Evolutionary conservation across 2,329 filamentous ascomycete species (phyloP).

Genomic region (Monosporascus sp.): DNA sequence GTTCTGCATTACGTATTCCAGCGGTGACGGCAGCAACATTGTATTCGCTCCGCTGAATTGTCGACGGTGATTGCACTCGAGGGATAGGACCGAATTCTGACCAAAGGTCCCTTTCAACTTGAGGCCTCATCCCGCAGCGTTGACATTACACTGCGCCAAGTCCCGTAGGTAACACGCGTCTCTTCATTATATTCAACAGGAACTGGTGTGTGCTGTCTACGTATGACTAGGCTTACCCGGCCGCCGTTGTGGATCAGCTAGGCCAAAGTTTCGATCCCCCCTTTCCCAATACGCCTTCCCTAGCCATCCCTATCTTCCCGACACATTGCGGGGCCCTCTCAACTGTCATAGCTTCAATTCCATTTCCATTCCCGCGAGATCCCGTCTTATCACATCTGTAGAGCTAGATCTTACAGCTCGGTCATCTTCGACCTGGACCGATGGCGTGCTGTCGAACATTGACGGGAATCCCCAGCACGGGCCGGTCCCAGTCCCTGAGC

Average conservation of each 20-base stretch:
- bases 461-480: not conserved
- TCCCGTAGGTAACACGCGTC: not conserved
- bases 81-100: not conserved
- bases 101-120: not conserved
- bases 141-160: not conserved
- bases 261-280: not conserved
- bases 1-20: not conserved
- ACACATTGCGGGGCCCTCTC: not conserved
- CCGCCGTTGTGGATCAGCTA: not conserved
- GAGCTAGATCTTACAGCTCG: not conserved
- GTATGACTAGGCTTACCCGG: not conserved
- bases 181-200: not conserved
- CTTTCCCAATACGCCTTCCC: not conserved
- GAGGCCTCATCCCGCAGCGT: no score
- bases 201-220: not conserved
- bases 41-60: not conserved
- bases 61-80: not conserved
- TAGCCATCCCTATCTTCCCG: not conserved
- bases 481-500: not conserved
- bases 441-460: not conserved
- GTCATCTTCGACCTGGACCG: not conserved
- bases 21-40: not conserved
- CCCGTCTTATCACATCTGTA: not conserved
- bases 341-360: not conserved
- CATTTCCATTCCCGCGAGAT: not conserved